A percentile compares a stretch with the other conserved stretches of the same genome.
phyloP scores from a whole-genome alignment of 2,329 filamentous ascomycete genomes.

The Cercospora sp. region DNA sequence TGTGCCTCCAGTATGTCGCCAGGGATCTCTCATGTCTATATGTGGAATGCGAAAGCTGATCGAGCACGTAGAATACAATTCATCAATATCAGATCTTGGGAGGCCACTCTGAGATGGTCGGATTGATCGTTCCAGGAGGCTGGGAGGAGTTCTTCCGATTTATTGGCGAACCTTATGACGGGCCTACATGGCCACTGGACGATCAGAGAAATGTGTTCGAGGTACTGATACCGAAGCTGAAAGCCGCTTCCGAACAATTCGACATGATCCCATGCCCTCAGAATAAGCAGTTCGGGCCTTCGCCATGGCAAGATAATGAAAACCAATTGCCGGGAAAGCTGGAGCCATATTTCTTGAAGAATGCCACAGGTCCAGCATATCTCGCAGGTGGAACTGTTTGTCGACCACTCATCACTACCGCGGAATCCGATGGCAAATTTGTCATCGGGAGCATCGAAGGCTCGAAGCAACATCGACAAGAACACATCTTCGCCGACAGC shows the following conservation, averaged over 20 bases:
- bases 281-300: slow-evolving; percentile 49
- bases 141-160: slow-evolving; percentile 64
- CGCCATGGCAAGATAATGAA: slow-evolving; percentile 47
- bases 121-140: slow-evolving; percentile 58
- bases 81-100: slow-evolving; percentile 59
- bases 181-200: slow-evolving; percentile 49
- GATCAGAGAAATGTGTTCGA: slow-evolving; percentile 55
- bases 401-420: slow-evolving; percentile 52
- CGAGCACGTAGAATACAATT: slow-evolving; percentile 50
- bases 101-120: slow-evolving; percentile 56
- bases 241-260: slow-evolving; percentile 56
- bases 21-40: too few relatives aligned
- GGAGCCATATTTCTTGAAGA: slow-evolving; percentile 54
- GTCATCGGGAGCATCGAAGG: slow-evolving; percentile 56
- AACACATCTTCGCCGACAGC: slow-evolving; percentile 36
- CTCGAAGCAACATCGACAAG: slow-evolving; percentile 40
- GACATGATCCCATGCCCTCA: slow-evolving; percentile 57
- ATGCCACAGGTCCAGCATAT: slow-evolving; percentile 53
- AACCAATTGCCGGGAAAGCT: slow-evolving; percentile 43
- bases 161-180: slow-evolving; percentile 55
- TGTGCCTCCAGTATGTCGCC: slow-evolving; percentile 53
- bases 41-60: not conserved
- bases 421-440: slow-evolving; percentile 52
- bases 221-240: slow-evolving; percentile 56
- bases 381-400: slow-evolving; percentile 50